A percentile compares a stretch with the other conserved stretches of the same genome.
Conservation (phyloP, 1,284 basidiomycete genomes). For the Trametes polyzona region DNA sequence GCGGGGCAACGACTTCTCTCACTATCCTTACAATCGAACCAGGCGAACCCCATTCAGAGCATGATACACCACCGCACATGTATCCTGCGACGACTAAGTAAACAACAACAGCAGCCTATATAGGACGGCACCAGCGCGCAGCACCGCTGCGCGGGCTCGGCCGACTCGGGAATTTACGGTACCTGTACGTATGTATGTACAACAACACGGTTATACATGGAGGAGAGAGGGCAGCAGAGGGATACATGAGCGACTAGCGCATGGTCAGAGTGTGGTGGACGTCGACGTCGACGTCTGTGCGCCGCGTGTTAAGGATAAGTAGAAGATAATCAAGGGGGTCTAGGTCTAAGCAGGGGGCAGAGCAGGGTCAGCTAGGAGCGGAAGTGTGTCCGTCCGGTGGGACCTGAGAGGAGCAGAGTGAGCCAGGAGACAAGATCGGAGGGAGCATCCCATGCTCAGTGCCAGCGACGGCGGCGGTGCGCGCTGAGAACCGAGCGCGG, state of each 20-base stretch:
- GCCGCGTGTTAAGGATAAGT: not conserved
- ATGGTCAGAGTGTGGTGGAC: not conserved
- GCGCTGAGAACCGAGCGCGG: conserved; percentile 14
- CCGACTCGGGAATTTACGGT: too few species aligned
- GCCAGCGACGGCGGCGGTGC: conserved; percentile 14
- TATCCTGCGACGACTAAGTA: too few species aligned
- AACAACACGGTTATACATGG: too few species aligned
- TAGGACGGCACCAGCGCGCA: too few species aligned
- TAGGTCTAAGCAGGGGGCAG: not conserved
- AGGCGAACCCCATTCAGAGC: too few species aligned
- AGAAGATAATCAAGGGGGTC: not conserved
- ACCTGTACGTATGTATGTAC: too few species aligned
- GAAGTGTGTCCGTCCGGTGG: not conserved
- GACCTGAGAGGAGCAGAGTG: not conserved
- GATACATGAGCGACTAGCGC: not conserved
- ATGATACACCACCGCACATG: too few species aligned
- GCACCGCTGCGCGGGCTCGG: too few species aligned
- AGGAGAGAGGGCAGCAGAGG: not conserved
- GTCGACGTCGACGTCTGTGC: not conserved
- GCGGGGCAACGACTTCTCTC: too few species aligned
- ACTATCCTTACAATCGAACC: too few species aligned
- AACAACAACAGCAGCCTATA: too few species aligned
- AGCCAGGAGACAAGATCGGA: not conserved
- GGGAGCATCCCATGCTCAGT: not conserved
- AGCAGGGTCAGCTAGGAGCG: not conserved